Base-by-base conservation (phyloP, 1,284 basidiomycete species). In the Puccinia novopanici region DNA sequence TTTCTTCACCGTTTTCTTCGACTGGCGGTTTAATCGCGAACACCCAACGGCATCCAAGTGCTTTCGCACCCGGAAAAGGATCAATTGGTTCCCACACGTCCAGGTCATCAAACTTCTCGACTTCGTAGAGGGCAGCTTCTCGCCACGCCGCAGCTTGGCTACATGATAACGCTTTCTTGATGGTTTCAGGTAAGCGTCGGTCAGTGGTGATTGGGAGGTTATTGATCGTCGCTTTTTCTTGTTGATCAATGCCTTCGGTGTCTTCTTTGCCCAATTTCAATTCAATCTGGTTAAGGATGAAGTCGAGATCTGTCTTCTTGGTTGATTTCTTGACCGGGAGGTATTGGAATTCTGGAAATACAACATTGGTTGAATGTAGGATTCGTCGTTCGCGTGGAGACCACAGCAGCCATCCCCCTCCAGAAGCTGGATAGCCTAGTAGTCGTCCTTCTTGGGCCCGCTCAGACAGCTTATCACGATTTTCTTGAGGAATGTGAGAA, bases 391-490 rank as follows among this genome's bases (percentile, higher is more conserved):
- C 65, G 17, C 10, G 24, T 2, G 10, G 5, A 19, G 24, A 24
- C 55, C 57, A 76, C 9, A 77, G 55, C 27, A 68, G 24, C 61
- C 61, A 77, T 22, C 75, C 75, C 15, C 6, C 27, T 13, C 50
- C 65, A 2, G 45, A 24, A 8, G 4, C 17, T 8, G 54, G 45
- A 37, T 68, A 71, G 12, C 34, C 48, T 1, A 78, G 30, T 5
- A 78, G 19, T 2, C 40, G 22, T 30, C 65, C 55, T 27, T 54
- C 27, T 24, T 30, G 13, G 2, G 50, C 76, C 15, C 52, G 27
- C n/a, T 52, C 34, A 17, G 45, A 50, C 2, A 78, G 52, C 45
- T 71, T 78, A 2, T 13, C 13, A 17, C 52, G 61, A 24, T 59
- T 13, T 9, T 54, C 50, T 27, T n/a, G 6, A 4, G 61, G 76